phyloP scores from a whole-genome alignment of 768 basidiomycete species.

The Russula griseocarnosa region DNA sequence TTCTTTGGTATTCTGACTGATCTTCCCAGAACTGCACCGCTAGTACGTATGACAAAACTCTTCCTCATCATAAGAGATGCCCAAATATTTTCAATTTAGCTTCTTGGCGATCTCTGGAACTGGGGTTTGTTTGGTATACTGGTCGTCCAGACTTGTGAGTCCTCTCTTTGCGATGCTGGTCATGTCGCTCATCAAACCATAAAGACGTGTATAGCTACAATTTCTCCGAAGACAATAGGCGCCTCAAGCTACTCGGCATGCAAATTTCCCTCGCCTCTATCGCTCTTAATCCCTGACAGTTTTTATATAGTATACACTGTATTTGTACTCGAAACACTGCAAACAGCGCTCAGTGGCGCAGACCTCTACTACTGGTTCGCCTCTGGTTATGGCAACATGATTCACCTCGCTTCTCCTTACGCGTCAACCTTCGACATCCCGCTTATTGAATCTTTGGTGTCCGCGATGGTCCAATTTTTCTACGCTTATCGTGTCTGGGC shows the following conservation, averaged over 20 bases:
- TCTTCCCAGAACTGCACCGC: neutral
- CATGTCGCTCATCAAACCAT: neutral
- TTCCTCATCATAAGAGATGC: neutral
- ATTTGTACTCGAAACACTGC: slow-evolving; percentile 31
- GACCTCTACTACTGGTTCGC: slow-evolving; percentile 34
- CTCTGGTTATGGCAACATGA: slow-evolving; percentile 33
- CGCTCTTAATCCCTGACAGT: neutral
- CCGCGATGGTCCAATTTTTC: slow-evolving; percentile 9
- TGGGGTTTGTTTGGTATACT: slow-evolving; percentile 33
- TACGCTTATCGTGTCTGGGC: slow-evolving; percentile 14
- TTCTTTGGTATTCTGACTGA: neutral
- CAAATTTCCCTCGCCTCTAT: neutral
- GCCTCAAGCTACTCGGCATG: slow-evolving; percentile 10
- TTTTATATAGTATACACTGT: slow-evolving; percentile 30
- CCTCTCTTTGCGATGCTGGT: slow-evolving; percentile 11
- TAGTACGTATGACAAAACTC: neutral
- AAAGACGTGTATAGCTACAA: slow-evolving; percentile 22
- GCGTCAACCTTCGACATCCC: slow-evolving; percentile 26
- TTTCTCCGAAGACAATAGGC: slow-evolving; percentile 1
- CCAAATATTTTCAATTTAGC: neutral
- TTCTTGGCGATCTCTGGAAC: slow-evolving; percentile 27
- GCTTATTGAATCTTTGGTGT: slow-evolving; percentile 9
- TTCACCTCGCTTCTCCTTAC: slow-evolving; percentile 25
- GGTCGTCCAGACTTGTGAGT: slow-evolving; percentile 33
- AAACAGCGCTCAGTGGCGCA: slow-evolving; percentile 30